phyloP scores from a whole-genome alignment of 306 rosid genomes.

The Herpetospermum pedunculosum region DNA sequence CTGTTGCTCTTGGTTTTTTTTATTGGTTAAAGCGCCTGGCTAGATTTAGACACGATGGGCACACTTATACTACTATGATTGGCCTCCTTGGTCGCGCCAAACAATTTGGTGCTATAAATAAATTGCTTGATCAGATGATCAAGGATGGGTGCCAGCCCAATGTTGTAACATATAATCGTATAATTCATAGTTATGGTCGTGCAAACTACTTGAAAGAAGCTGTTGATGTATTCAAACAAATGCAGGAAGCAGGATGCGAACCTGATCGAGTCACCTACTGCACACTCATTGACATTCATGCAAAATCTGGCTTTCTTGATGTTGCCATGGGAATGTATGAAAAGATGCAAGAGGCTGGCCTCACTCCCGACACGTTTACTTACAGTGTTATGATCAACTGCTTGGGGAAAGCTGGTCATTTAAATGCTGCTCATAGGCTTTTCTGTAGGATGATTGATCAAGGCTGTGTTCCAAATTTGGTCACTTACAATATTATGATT shows the following conservation, averaged over 20 bases:
- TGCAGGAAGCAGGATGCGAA: constrained; percentile 62
- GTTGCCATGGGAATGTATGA: constrained; percentile 74
- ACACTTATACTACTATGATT: constrained; percentile 91
- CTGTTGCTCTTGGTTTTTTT: constrained; percentile 69
- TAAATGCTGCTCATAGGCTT: constrained; percentile 64
- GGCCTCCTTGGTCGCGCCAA: constrained; percentile 89
- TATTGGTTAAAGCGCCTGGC: constrained; percentile 65
- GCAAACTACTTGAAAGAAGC: constrained; percentile 90
- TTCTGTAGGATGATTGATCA: constrained; percentile 72
- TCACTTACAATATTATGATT: constrained; percentile 88
- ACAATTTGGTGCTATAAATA: constrained; percentile 63
- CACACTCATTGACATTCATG: constrained; percentile 93
- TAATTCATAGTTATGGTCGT: constrained; percentile 86
- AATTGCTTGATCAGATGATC: constrained; percentile 69
- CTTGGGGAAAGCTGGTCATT: constrained; percentile 88
- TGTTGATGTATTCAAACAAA: constrained; percentile 56
- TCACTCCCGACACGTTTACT: constrained; percentile 86
- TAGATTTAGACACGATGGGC: constrained; percentile 74
- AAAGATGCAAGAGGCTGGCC: constrained; percentile 79
- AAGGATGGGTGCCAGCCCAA: constrained; percentile 81
- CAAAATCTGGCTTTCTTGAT: constrained; percentile 85
- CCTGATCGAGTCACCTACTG: constrained; percentile 96
- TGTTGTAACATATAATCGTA: constrained; percentile 84
- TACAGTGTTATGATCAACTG: constrained; percentile 95
- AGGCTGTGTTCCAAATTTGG: constrained; percentile 87